phyloP scores from a whole-genome alignment of 2,329 filamentous ascomycete genomes.

The Stemphylium lycopersici region DNA sequence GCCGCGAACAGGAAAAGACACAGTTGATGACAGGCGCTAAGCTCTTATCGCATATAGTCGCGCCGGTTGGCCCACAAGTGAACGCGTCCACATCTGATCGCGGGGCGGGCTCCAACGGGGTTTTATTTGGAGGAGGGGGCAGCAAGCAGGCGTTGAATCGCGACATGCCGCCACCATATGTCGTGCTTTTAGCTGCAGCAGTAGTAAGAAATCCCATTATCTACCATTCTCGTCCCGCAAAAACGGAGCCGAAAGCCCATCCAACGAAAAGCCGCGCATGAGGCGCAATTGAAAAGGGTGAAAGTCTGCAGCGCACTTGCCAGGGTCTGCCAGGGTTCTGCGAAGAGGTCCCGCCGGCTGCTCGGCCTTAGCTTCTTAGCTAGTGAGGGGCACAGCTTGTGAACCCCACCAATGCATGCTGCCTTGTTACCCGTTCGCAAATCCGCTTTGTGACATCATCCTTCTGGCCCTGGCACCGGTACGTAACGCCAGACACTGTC shows the following conservation, averaged over 20 bases:
- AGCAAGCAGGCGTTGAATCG: neutral
- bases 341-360: conserved; percentile 23
- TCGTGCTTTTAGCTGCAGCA: conserved; percentile 20
- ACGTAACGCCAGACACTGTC: neutral
- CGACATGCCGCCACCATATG: conserved; percentile 24
- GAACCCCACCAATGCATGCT: conserved; percentile 2
- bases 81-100: no score
- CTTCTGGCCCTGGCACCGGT: neutral
- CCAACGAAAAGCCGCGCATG: neutral
- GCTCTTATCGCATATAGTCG: neutral
- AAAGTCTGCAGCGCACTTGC: conserved; percentile 3
- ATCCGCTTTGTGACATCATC: conserved; percentile 20
- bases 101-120: neutral
- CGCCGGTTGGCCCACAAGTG: neutral
- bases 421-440: conserved; percentile 1
- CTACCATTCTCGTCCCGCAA: no score
- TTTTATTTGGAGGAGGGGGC: neutral
- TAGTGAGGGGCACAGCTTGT: conserved; percentile 18
- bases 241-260: conserved; percentile 2
- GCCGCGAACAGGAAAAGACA: neutral
- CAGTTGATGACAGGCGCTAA: neutral
- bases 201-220: neutral
- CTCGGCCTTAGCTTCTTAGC: conserved; percentile 13
- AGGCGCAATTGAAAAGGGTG: conserved; percentile 11
- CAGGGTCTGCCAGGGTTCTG: conserved; percentile 11